phyloP scores from a whole-genome alignment of 179 eudicot species.

The Silene coronaria region DNA sequence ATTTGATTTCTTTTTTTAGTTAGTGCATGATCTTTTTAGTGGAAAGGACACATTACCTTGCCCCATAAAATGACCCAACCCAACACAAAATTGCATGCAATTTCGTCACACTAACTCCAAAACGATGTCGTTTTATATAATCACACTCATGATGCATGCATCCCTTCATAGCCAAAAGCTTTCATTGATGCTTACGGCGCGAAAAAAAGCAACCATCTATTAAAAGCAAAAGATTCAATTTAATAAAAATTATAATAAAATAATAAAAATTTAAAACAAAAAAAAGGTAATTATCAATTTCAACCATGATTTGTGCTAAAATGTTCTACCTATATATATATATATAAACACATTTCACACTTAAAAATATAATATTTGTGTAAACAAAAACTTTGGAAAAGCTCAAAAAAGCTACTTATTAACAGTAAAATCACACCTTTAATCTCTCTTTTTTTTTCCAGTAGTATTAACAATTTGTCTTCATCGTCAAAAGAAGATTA shows the following conservation, averaged over 20 bases:
- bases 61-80: conserved; percentile 8
- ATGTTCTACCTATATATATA: conserved; percentile 19
- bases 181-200: conserved; percentile 30
- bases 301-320: conserved; percentile 16
- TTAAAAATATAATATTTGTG: background rate
- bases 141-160: conserved; percentile 8
- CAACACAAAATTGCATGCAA: conserved; percentile 7
- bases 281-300: background rate
- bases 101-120: conserved; percentile 29
- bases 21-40: conserved; percentile 20
- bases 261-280: too few relatives aligned
- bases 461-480: conserved; percentile 23
- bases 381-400: conserved; percentile 10
- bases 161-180: conserved; percentile 9
- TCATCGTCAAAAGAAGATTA: conserved; percentile 14
- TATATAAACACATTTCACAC: conserved; percentile 1
- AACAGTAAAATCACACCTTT: conserved; percentile 20
- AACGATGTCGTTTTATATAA: conserved; percentile 27
- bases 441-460: background rate
- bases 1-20: conserved; percentile 1
- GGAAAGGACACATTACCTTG: conserved; percentile 15
- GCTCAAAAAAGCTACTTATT: conserved; percentile 1
- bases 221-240: background rate
- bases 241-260: background rate
- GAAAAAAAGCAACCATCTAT: conserved; percentile 14